Conservation (phyloP, 2,329 filamentous ascomycete species). For the Chalaropsis thielavioides region DNA sequence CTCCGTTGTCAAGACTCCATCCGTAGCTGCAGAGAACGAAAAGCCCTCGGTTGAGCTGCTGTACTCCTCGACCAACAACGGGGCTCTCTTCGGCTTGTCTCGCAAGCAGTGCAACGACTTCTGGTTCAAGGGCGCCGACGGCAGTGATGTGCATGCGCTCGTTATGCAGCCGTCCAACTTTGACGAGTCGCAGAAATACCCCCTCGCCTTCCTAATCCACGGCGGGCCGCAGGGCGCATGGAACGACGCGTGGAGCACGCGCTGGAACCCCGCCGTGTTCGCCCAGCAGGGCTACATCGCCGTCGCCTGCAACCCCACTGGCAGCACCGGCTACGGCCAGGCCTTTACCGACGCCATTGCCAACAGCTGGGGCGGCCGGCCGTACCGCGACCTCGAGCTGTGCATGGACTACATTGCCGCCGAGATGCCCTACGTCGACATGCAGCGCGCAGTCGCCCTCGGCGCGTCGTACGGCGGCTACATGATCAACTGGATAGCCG, state of each 20-base stretch:
- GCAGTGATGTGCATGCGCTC: conserved; percentile 52
- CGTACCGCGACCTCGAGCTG: conserved; percentile 68
- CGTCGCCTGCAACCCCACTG: conserved; percentile 69
- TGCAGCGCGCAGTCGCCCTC: conserved; percentile 51
- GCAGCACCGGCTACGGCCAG: conserved; percentile 71
- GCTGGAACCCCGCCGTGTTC: conserved; percentile 78
- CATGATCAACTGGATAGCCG: conserved; percentile 87
- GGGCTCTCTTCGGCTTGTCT: conserved; percentile 52
- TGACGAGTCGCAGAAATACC: conserved; percentile 56
- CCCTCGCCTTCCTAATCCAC: conserved; percentile 65
- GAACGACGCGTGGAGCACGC: conserved; percentile 60
- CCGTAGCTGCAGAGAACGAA: conserved; percentile 25
- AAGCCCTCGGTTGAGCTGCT: conserved; percentile 23
- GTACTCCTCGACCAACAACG: conserved; percentile 51
- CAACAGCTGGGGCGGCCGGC: conserved; percentile 69
- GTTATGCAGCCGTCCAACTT: conserved; percentile 50
- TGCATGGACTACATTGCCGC: conserved; percentile 60
- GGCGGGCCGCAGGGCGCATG: conserved; percentile 70
- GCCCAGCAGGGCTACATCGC: conserved; percentile 80
- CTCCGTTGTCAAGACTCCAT: conserved; percentile 38
- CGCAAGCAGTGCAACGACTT: conserved; percentile 50
- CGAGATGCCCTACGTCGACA: conserved; percentile 55
- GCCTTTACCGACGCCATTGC: conserved; percentile 61
- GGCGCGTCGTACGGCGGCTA: conserved; percentile 64
- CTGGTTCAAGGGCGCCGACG: conserved; percentile 32